phyloP scores from a whole-genome alignment of 345 rosid genomes.

The Limnanthes douglasii region DNA sequence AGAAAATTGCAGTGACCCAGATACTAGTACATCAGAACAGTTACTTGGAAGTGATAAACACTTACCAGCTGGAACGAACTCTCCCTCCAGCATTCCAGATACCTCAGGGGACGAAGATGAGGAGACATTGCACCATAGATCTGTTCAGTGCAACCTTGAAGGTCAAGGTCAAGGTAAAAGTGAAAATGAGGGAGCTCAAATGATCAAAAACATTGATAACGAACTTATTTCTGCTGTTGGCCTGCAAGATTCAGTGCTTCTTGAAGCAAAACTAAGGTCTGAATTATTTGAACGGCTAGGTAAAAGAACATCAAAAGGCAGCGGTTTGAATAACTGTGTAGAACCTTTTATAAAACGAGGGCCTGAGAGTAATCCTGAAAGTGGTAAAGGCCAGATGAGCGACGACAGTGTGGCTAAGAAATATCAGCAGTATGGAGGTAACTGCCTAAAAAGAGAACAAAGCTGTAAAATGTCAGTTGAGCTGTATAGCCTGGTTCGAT shows the following conservation, averaged over 20 bases:
- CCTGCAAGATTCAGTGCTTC: constrained; percentile 37
- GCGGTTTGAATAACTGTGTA: constrained; percentile 18
- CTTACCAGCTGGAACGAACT: constrained; percentile 25
- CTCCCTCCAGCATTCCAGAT: constrained; percentile 36
- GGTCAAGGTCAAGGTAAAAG: constrained; percentile 16
- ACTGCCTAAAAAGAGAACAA: not conserved
- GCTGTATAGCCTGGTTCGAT: no score
- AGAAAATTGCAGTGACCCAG: constrained; percentile 78
- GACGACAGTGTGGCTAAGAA: constrained; percentile 33
- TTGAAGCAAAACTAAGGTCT: constrained; percentile 82
- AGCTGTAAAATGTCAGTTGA: no score
- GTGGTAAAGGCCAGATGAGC: constrained; percentile 43
- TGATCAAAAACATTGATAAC: constrained; percentile 4
- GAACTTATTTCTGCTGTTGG: constrained; percentile 13
- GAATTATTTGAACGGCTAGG: constrained; percentile 58
- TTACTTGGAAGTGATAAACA: constrained; percentile 34
- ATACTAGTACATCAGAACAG: constrained; percentile 76
- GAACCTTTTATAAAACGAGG: constrained; percentile 32
- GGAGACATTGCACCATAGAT: constrained; percentile 30
- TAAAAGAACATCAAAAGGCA: constrained; percentile 28
- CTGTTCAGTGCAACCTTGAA: constrained; percentile 19
- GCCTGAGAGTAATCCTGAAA: constrained; percentile 38
- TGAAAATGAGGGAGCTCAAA: constrained; percentile 16
- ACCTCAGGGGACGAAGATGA: constrained; percentile 49
- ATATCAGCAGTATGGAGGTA: constrained; percentile 35